A percentile compares a stretch with the other conserved stretches of the same genome.
phyloP scores from a whole-genome alignment of 163 green algal species.

The Chloroidium sp. region DNA sequence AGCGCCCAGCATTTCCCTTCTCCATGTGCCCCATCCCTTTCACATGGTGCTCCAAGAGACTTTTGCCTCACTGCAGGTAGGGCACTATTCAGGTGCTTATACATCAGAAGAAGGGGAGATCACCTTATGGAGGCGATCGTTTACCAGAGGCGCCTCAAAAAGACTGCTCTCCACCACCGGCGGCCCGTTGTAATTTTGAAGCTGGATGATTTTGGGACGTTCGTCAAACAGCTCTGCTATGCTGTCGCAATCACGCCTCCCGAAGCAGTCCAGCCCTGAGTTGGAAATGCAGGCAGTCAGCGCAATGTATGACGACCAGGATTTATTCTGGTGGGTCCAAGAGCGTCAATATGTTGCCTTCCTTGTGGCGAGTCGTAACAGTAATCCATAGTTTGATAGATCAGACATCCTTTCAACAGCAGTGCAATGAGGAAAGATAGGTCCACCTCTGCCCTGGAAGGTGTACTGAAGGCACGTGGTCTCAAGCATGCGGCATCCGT shows the following conservation, averaged over 20 bases:
- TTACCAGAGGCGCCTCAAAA: not conserved
- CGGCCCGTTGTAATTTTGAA: not conserved
- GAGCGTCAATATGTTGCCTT: not conserved
- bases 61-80: not conserved
- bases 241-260: not conserved
- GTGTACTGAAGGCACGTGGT: not conserved
- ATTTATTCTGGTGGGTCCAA: not conserved
- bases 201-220: not conserved
- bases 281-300: not conserved
- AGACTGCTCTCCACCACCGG: not conserved
- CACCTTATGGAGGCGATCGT: not conserved
- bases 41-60: too few relatives aligned
- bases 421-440: too few relatives aligned
- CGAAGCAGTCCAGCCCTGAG: too few relatives aligned
- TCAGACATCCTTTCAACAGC: too few relatives aligned
- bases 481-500: constrained; percentile 1
- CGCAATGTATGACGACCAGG: not conserved
- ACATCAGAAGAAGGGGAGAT: too few relatives aligned
- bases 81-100: not conserved
- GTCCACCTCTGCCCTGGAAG: not conserved
- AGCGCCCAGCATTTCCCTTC: not conserved
- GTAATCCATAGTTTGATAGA: too few relatives aligned
- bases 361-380: too few relatives aligned
- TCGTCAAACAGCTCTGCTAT: not conserved
- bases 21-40: too few relatives aligned